A percentile compares a stretch with the other conserved stretches of the same genome.
phyloP scores from a whole-genome alignment of 805 yeast genomes.

The Wickerhamiella bombiphila region DNA sequence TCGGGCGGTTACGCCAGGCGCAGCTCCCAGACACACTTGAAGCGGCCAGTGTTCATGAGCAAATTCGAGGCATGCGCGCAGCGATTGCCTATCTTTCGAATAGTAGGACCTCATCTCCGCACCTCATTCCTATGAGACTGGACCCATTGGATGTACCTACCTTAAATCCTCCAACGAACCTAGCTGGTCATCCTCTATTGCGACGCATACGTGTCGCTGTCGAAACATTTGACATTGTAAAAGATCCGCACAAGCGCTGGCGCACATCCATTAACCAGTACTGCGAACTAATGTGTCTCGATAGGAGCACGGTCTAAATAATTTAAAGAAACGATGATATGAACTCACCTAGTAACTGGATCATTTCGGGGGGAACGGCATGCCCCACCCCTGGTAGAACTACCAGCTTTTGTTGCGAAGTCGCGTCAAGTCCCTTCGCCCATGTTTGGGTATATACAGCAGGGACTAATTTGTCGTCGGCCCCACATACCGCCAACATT shows the following conservation, averaged over 20 bases:
- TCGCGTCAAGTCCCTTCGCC: conserved; percentile 17
- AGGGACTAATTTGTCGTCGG: conserved; percentile 26
- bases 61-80: background rate
- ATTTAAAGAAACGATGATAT: too few relatives aligned
- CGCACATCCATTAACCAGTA: background rate
- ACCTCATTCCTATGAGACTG: background rate
- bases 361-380: conserved; percentile 20
- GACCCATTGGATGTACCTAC: background rate
- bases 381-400: conserved; percentile 23
- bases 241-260: background rate
- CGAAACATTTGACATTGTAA: background rate
- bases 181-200: background rate
- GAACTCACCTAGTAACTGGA: conserved; percentile 19
- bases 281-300: background rate
- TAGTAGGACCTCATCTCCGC: background rate
- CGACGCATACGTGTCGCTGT: background rate
- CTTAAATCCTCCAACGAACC: background rate
- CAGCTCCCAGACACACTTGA: conserved; percentile 1
- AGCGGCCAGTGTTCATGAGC: background rate
- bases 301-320: background rate
- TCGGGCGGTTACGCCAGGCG: background rate
- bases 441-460: conserved; percentile 22
- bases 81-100: background rate
- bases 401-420: conserved; percentile 15
- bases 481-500: conserved; percentile 24